These are phyloP conservation scores for Alternaria angustiovoidea DNA, from an alignment of 2,329 filamentous ascomycete genomes.

Conservation along the genomic window DNA sequence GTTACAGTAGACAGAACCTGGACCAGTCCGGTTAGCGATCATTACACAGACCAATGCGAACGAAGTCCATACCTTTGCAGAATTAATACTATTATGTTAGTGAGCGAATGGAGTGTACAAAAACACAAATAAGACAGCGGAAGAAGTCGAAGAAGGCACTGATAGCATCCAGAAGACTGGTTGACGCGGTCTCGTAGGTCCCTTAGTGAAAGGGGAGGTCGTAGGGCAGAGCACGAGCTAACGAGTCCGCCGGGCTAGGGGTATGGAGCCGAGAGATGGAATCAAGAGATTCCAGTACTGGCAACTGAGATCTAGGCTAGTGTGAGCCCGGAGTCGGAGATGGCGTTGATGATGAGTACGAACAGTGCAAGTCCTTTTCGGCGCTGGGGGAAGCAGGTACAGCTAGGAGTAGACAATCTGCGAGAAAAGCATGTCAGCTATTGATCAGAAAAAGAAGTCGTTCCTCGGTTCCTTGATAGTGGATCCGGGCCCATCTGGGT, in stretches of 20 bases:
- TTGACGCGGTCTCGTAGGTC: conserved; percentile 46
- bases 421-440: conserved; percentile 20
- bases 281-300: conserved; percentile 53
- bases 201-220: conserved; percentile 46
- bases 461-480: not conserved
- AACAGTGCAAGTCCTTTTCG: conserved; percentile 34
- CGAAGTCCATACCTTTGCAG: conserved; percentile 54
- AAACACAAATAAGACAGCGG: conserved; percentile 44
- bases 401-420: conserved; percentile 27
- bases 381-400: conserved; percentile 19
- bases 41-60: conserved; percentile 12
- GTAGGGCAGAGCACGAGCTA: conserved; percentile 61
- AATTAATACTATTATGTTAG: conserved; percentile 59
- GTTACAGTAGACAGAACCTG: conserved; percentile 47
- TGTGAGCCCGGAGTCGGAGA: conserved; percentile 27
- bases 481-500: conserved; percentile 4
- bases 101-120: conserved; percentile 48
- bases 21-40: conserved; percentile 28
- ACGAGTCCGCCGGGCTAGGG: conserved; percentile 58
- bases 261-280: conserved; percentile 54
- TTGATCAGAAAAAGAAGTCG: conserved; percentile 2
- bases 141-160: conserved; percentile 45
- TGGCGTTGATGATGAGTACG: conserved; percentile 14
- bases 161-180: conserved; percentile 55
- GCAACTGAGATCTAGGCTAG: conserved; percentile 48